Evolutionary conservation across 345 rosid species (phyloP).

Genomic region (Citrus hindsii): DNA sequence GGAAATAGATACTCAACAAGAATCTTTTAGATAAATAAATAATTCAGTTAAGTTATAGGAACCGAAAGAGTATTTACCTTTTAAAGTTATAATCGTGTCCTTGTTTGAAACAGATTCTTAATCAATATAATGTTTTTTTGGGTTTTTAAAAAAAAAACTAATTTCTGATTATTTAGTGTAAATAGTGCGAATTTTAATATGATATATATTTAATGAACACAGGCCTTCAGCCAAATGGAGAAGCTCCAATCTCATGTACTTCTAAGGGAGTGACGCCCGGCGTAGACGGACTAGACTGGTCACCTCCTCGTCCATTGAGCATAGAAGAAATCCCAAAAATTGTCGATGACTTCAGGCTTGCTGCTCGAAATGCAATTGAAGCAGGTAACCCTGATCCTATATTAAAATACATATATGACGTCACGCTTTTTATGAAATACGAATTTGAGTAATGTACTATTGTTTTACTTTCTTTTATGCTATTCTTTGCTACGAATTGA

Average conservation of each 20-base stretch:
- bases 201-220: neutral
- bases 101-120: no score
- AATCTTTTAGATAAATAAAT: no score
- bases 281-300: slow-evolving; percentile 1
- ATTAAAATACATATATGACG: no score
- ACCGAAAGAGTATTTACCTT: no score
- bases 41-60: no score
- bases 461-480: no score
- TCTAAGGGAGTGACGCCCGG: slow-evolving; percentile 4
- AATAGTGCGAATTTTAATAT: neutral
- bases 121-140: no score
- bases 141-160: neutral
- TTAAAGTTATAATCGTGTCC: no score
- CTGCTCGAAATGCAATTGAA: slow-evolving; percentile 45
- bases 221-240: neutral
- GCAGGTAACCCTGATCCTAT: slow-evolving; percentile 15
- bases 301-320: slow-evolving; percentile 27
- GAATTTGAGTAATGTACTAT: no score
- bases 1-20: no score
- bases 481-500: no score
- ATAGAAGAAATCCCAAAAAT: slow-evolving; percentile 35
- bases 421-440: rapidly evolving
- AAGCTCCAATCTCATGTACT: neutral
- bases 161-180: no score
- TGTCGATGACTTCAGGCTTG: slow-evolving; percentile 34